Evolutionary conservation across 306 rosid genomes (phyloP).

Genomic region (Notholithocarpus densiflorus): DNA sequence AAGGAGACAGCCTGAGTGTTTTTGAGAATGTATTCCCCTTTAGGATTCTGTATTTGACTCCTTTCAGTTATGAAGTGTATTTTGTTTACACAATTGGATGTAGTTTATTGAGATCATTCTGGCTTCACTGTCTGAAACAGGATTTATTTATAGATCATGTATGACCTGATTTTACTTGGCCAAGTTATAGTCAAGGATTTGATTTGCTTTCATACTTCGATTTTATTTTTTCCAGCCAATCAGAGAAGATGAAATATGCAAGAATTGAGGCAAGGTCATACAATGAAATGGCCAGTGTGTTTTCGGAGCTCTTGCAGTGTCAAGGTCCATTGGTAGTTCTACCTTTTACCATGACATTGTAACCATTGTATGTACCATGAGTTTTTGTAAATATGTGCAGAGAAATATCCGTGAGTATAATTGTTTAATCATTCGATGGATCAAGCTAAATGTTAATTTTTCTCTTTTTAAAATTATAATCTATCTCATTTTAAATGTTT

Average conservation of each 20-base stretch:
- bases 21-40: constrained; percentile 55
- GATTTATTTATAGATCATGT: not conserved
- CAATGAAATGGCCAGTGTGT: constrained; percentile 61
- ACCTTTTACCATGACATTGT: not conserved
- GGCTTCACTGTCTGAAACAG: not conserved
- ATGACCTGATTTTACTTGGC: not conserved
- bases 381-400: not conserved
- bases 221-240: constrained; percentile 39
- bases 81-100: not conserved
- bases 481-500: too few relatives aligned
- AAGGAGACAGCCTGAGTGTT: constrained; percentile 30
- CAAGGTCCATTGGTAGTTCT: constrained; percentile 55
- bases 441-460: too few relatives aligned
- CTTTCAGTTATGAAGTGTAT: not conserved
- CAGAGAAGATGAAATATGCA: constrained; percentile 44
- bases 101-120: not conserved
- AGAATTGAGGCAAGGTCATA: constrained; percentile 58
- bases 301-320: constrained; percentile 57
- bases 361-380: not conserved
- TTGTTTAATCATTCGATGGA: too few relatives aligned
- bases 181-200: not conserved
- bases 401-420: not conserved
- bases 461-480: too few relatives aligned
- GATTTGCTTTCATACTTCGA: not conserved
- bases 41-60: constrained; percentile 43